phyloP scores from a whole-genome alignment of 495 filamentous ascomycete species.

The Acidomyces sp. region DNA sequence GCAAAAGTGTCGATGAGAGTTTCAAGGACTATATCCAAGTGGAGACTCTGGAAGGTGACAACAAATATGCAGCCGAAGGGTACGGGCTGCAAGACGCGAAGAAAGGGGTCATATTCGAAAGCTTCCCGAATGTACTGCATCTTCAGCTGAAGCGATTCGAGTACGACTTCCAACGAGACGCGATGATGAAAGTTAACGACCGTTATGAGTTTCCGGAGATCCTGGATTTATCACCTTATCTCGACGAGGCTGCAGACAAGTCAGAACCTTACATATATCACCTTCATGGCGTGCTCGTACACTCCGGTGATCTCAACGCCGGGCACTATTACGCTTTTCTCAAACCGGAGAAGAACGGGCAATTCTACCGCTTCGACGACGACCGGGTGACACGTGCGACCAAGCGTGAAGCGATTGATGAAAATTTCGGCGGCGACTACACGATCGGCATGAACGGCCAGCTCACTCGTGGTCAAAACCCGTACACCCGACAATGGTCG shows the following conservation, averaged over 20 bases:
- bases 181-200: constrained; percentile 99
- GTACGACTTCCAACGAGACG: constrained; percentile 88
- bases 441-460: constrained; percentile 45
- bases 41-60: constrained; percentile 93
- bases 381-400: constrained; percentile 90
- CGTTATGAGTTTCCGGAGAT: constrained; percentile 92
- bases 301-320: constrained; percentile 91
- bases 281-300: constrained; percentile 88
- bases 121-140: constrained; percentile 89
- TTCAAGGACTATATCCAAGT: constrained; percentile 94
- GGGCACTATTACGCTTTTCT: constrained; percentile 99
- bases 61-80: constrained; percentile 88
- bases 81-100: constrained; percentile 90
- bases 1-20: constrained; percentile 83
- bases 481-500: constrained; percentile 51
- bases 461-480: constrained; percentile 42
- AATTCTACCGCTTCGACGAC: constrained; percentile 96
- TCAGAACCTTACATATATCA: constrained; percentile 85
- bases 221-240: constrained; percentile 79
- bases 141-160: constrained; percentile 96
- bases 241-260: constrained; percentile 73
- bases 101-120: constrained; percentile 94
- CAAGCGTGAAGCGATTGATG: constrained; percentile 80
- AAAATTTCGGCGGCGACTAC: constrained; percentile 92
- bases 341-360: constrained; percentile 79